Evolutionary conservation across 2,329 filamentous ascomycete genomes (phyloP), one percentile per base, ranked within the genome.

Genomic region (Paraphaeosphaeria sporulosa): DNA sequence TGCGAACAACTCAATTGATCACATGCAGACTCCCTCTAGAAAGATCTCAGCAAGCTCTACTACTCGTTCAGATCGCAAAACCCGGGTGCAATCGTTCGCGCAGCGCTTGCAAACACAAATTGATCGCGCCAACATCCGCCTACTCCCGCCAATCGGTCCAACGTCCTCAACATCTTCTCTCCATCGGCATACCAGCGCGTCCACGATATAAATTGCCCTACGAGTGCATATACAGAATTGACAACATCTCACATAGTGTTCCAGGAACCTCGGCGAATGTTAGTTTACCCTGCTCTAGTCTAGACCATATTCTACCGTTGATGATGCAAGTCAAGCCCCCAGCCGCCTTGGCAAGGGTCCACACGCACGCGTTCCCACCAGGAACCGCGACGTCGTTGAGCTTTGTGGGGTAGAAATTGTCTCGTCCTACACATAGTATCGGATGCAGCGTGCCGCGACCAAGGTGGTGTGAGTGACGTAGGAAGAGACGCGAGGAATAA

Each of bases 301-400:
- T 40, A 52, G 34, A n/a, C 49, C 25, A 15, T 2, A 10, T 17
- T 25, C 23, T 7, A 8, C 13, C 9, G 13, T n/a, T 40, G 30
- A 38, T 51, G 48, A 52, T 42, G 49, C 23, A 51, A 21, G 34
- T 27, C 23, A 52, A 52, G 49, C 36, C 49, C 19, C 23, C 49
- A 17, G 15, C 34, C 6, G 34, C 19, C 49, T 52, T 52, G 49
- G 49, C 49, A 40, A 27, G 34, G 34, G 19, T 40, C 34, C 49
- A 42, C 34, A 52, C 15, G 19, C 34, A 52, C 40, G 49, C 27
- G 49, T 52, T 42, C 34, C 13, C 34, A 13, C 21, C 34, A 52
- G n/a, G n/a, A 15, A 34, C 30, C 13, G 2, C 12, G 15, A 23
- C 15, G 15, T 9, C n/a, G n/a, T 36, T 19, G 9, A 50, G n/a